Evolutionary conservation across 306 rosid species (phyloP), one percentile per base, ranked within the genome.

Genomic region (Morella rubra): DNA sequence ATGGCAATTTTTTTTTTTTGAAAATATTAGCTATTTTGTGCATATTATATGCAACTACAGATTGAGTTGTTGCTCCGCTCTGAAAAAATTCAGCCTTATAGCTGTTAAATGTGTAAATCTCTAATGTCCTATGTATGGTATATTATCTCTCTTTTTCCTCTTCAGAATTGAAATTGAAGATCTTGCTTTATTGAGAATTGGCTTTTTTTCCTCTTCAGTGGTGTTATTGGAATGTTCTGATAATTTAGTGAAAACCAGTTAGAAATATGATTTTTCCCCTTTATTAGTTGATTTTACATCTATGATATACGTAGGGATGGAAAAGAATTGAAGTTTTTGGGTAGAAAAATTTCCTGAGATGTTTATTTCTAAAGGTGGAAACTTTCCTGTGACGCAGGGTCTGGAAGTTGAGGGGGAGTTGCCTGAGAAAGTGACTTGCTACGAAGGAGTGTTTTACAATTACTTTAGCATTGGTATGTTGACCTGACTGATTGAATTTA

Each of bases 361-460:
- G 52, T 66, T 78, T 49, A 47, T 27, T 53, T 20, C 71, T 40
- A 73, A 73, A 27, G 53, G 62, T 85, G 18, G 54, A 73, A 81
- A 51, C 52, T 73, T 75, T 82, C 47, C 64, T 73, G 54, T 80
- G 76, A 62, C 62, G 77, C 91, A 96, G 99, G 89, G 91, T 73
- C 75, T 91, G 81, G 93, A 91, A 82, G 72, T 87, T 24, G 88
- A 87, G 81, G 96, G 95, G 80, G 84, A 71, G 52, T 74, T 88
- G 73, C 86, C 98, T 61, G 93, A 96, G 84, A 90, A 89, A 87
- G 70, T 77, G 74, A 64, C 71, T 45, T 86, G 89, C 84, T 85
- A 91, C 11, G 90, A 91, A 80, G 99, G 99, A 83, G 97, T 92
- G 73, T 90, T 91, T 90, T 96, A 96, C 81, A 96, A 92, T 82